A percentile compares a stretch with the other conserved stretches of the same genome.
Conservation (phyloP, 2,329 filamentous ascomycete species). For the Alternaria rosae region DNA sequence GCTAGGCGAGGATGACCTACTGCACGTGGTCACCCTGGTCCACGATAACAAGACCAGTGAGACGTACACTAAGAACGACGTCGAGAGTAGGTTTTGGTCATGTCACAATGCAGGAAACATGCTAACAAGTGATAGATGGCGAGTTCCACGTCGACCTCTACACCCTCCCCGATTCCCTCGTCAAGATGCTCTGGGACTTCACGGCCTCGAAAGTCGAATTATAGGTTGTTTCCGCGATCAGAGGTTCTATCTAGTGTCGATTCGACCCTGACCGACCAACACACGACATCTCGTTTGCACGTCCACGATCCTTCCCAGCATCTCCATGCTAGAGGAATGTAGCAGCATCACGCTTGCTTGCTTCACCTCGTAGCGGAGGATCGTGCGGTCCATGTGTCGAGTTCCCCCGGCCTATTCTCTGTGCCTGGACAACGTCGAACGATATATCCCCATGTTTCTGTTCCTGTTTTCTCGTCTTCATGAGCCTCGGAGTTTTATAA, state of each 20-base stretch:
- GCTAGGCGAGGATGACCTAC: conserved; percentile 88
- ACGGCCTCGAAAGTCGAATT: conserved; percentile 52
- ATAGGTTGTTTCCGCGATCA: conserved; percentile 22
- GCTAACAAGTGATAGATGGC: conserved; percentile 67
- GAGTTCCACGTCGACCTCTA: conserved; percentile 99
- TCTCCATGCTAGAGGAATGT: not conserved
- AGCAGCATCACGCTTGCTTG: not conserved
- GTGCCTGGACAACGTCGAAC: not conserved
- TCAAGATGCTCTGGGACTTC: conserved; percentile 97
- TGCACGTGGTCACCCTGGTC: conserved; percentile 96
- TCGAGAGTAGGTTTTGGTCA: conserved; percentile 75
- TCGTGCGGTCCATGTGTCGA: not conserved
- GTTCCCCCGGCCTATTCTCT: not conserved
- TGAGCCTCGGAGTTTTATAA: conserved; percentile 13
- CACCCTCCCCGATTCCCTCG: conserved; percentile 87
- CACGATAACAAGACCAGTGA: conserved; percentile 95
- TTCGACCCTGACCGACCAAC: not conserved
- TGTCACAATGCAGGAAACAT: not conserved
- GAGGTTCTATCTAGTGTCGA: not conserved
- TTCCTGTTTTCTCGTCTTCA: conserved; percentile 2
- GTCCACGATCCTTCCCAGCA: not conserved
- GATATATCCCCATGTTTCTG: not conserved
- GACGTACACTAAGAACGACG: conserved; percentile 96
- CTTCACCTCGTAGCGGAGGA: not conserved
- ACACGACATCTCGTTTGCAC: not conserved